These are phyloP conservation scores for Rhodotorula sp. DNA, from an alignment of 1,284 basidiomycete species.

Conservation along the genomic window DNA sequence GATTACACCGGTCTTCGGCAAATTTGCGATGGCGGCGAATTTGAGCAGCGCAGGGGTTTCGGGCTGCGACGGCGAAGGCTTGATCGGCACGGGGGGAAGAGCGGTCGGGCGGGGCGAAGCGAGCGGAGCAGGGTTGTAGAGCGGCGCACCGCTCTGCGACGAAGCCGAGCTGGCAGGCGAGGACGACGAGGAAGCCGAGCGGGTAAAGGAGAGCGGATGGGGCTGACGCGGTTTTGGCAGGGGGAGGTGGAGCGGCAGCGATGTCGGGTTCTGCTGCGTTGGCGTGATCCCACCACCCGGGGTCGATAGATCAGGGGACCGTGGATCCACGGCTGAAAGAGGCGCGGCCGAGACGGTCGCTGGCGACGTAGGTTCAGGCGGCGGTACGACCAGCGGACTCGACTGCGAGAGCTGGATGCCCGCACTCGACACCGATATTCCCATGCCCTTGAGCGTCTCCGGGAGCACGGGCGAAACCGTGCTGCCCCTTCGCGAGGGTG, in stretches of 20 bases:
- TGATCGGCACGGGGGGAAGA: slow-evolving; percentile 12
- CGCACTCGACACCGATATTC: slow-evolving; percentile 29
- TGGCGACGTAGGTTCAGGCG: neutral
- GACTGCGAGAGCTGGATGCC: slow-evolving; percentile 30
- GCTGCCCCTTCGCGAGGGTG: neutral
- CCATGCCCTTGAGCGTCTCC: slow-evolving; percentile 13
- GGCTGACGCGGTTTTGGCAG: neutral
- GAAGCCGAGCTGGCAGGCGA: neutral
- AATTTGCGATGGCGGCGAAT: slow-evolving; percentile 35
- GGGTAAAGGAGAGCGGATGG: neutral
- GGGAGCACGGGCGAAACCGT: neutral
- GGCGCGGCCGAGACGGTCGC: neutral
- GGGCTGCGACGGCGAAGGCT: neutral
- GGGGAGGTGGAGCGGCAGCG: neutral
- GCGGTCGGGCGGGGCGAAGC: slow-evolving; percentile 24
- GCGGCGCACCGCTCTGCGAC: neutral
- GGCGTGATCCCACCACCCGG: slow-evolving; percentile 1
- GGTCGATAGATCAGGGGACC: neutral
- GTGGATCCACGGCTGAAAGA: neutral
- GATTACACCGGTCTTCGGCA: slow-evolving; percentile 43
- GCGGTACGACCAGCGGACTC: neutral
- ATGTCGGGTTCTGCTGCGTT: neutral
- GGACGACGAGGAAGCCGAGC: neutral
- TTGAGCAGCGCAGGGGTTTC: slow-evolving; percentile 30
- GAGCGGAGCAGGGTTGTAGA: neutral